phyloP scores from a whole-genome alignment of 176 grass and related monocot genomes.

The Triticum urartu region DNA sequence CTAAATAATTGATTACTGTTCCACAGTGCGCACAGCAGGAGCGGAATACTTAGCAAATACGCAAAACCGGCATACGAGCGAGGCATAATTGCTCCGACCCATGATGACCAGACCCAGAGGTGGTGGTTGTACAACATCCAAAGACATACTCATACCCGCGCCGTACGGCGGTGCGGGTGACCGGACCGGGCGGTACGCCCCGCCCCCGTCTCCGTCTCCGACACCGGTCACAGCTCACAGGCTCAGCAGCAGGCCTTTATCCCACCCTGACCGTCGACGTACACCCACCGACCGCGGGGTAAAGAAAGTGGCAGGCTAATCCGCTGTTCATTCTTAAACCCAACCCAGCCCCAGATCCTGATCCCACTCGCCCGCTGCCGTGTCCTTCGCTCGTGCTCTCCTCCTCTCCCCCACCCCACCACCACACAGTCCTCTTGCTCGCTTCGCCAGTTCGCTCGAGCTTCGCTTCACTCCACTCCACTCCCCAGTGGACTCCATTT shows the following conservation, averaged over 20 bases:
- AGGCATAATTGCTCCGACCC: background rate
- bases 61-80: constrained; percentile 28
- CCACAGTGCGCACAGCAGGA: background rate
- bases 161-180: constrained; percentile 17
- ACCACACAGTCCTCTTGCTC: background rate
- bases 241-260: constrained; percentile 11
- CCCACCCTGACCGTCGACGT: background rate
- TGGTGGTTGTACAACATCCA: background rate
- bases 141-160: constrained; percentile 42
- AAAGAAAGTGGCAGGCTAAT: constrained; percentile 30
- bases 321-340: constrained; percentile 25
- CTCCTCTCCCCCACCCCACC: background rate
- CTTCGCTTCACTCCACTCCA: no score
- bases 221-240: background rate
- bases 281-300: constrained; percentile 39
- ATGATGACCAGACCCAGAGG: background rate
- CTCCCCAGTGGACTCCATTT: background rate
- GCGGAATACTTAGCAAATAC: constrained; percentile 10
- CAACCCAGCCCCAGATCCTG: background rate
- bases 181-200: background rate
- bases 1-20: background rate
- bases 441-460: background rate
- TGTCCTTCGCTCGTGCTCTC: background rate
- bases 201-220: background rate
- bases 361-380: background rate